A percentile compares a stretch with the other conserved stretches of the same genome.
These are phyloP conservation scores for Camellia lanceoleosa DNA, from an alignment of 148 eudicot genomes.

Conservation along the genomic window DNA sequence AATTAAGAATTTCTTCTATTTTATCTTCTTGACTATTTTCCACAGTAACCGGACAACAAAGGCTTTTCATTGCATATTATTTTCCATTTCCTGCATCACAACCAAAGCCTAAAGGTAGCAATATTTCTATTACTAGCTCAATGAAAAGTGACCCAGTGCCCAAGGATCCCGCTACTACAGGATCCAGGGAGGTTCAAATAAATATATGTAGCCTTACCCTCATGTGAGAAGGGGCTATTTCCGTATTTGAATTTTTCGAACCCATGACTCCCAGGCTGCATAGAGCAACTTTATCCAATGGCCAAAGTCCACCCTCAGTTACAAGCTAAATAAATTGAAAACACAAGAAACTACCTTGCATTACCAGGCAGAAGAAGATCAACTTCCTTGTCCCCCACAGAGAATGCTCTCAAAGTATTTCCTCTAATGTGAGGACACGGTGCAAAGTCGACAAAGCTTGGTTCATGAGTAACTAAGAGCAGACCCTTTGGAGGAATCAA, in stretches of 20 bases:
- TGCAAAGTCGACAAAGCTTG: slow-evolving; percentile 57
- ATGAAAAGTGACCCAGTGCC: too few relatives aligned
- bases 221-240: too few relatives aligned
- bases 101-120: background rate
- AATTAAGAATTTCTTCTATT: background rate
- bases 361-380: slow-evolving; percentile 95
- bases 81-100: background rate
- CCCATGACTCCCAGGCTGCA: too few relatives aligned
- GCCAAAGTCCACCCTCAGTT: background rate
- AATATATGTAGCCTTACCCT: too few relatives aligned
- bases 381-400: slow-evolving; percentile 83
- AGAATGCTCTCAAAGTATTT: slow-evolving; percentile 62
- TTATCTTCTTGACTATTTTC: background rate
- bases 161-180: too few relatives aligned
- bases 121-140: too few relatives aligned
- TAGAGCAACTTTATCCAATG: too few relatives aligned
- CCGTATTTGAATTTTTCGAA: too few relatives aligned
- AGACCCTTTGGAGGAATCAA: slow-evolving; percentile 75
- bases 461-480: slow-evolving; percentile 81
- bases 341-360: slow-evolving; percentile 58
- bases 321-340: background rate
- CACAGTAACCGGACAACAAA: background rate
- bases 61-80: background rate
- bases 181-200: too few relatives aligned
- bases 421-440: slow-evolving; percentile 97